These are phyloP conservation scores for Amylostereum areolatum DNA, from an alignment of 1,284 basidiomycete species.

Conservation along the genomic window DNA sequence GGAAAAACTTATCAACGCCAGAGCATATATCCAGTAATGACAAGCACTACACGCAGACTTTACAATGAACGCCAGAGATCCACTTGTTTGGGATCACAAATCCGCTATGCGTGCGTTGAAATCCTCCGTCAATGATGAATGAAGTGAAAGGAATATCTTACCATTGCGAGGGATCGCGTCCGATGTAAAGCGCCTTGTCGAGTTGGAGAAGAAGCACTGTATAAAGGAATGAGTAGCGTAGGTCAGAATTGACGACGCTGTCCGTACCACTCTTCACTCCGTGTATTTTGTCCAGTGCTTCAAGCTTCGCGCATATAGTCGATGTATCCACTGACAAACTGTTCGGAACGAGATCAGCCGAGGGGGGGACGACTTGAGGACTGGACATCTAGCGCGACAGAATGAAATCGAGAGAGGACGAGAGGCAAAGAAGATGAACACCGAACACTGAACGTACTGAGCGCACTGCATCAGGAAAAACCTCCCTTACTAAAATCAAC, in stretches of 20 bases:
- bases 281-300: slow-evolving; percentile 40
- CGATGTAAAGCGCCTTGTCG: slow-evolving; percentile 59
- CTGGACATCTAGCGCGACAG: not conserved
- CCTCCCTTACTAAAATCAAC: no score
- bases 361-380: no score
- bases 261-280: slow-evolving; percentile 55
- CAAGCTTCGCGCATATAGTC: slow-evolving; percentile 63
- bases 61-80: slow-evolving; percentile 69
- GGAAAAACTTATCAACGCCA: slow-evolving; percentile 2
- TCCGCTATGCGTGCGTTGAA: slow-evolving; percentile 24
- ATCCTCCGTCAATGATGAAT: no score
- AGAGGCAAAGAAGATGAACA: not conserved
- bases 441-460: no score
- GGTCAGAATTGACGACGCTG: not conserved
- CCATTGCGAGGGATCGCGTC: slow-evolving; percentile 44
- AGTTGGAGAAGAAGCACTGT: slow-evolving; percentile 40
- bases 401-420: not conserved
- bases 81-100: slow-evolving; percentile 45
- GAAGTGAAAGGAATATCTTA: slow-evolving; percentile 1
- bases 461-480: no score
- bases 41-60: slow-evolving; percentile 61
- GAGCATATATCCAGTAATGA: not conserved
- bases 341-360: not conserved
- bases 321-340: not conserved
- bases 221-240: not conserved